Base-by-base conservation (phyloP, 2,329 filamentous ascomycete species). In the Microsporum ferrugineum region DNA sequence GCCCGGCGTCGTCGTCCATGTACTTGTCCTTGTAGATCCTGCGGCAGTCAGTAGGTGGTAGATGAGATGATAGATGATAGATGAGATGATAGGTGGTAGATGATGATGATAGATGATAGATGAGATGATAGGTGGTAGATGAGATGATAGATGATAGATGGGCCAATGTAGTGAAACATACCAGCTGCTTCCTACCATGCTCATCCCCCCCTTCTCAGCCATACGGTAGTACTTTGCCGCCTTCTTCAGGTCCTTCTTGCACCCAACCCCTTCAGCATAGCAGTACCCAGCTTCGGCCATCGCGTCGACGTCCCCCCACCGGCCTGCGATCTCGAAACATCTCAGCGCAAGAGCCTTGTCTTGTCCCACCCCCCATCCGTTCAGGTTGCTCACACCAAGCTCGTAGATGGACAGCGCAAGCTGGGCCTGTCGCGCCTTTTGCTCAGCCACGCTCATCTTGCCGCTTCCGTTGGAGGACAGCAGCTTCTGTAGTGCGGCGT, bases 21-120 rank as follows among this genome's bases (percentile, higher is more conserved):
- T 97, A 97, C 71, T 97, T 97, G 61, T 90, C 78, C 74, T 97
- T 97, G 79, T 96, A 91, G 68, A 97, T 97, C 91, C 91, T 96
- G 59, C 27, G 60, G 14, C 43, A 12, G 61, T 62, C 27, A 65
- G 62, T 6, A 53, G 63, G 41, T 63, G 65, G 60, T 27, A 3
- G 27, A 23, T 43, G 27, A 8, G 33, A 56, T 57, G 49, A 41
- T 12, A 39, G 43, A 43, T 5, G 57, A 8, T 12, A 39, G 43
- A n/a, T 5, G 57, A 7, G 34, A 8, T 45, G 10, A 60, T 33
- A 34, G 56, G 2, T 31, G 39, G 6, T 14, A 43, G n/a, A n/a
- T n/a, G n/a, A n/a, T n/a, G 33, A 56, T 57, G 49, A 41, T 12
- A 39, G 43, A n/a, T 5, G 57, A 7, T 47, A 63, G 38, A 31